Percentiles rank a stretch among this genome's conserved stretches.
Conservation (phyloP, 352 stramenopile species). For the Pythium aquatile region DNA sequence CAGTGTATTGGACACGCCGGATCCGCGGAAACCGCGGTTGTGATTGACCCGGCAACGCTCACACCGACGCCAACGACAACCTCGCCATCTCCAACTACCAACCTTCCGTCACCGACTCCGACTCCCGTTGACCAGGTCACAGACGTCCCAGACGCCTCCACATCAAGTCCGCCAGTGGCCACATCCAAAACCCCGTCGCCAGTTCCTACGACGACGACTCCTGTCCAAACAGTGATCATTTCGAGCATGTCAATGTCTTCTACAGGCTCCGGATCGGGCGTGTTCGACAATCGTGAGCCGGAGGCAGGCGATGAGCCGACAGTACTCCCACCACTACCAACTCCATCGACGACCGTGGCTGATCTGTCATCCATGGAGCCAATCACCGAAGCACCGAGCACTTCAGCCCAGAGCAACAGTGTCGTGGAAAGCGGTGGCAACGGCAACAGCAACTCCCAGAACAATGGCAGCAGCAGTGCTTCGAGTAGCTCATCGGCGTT, state of each 20-base stretch:
- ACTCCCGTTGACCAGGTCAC: not conserved
- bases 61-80: conserved; percentile 5
- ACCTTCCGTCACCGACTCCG: not conserved
- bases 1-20: conserved; percentile 18
- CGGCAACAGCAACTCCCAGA: not conserved
- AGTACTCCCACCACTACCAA: not conserved
- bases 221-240: not conserved
- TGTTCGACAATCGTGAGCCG: not conserved
- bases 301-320: conserved; percentile 9
- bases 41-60: conserved; percentile 8
- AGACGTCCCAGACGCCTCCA: not conserved
- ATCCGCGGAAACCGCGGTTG: not conserved
- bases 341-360: not conserved
- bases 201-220: not conserved
- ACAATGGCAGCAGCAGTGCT: not conserved
- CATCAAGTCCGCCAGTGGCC: not conserved
- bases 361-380: not conserved
- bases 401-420: not conserved
- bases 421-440: not conserved
- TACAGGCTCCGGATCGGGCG: not conserved
- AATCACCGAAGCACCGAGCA: not conserved
- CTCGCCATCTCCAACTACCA: not conserved
- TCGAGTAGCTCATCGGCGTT: not conserved
- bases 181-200: not conserved
- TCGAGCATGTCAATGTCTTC: not conserved